Conservation (phyloP, 495 filamentous ascomycete species). For the Neurospora intermedia region DNA sequence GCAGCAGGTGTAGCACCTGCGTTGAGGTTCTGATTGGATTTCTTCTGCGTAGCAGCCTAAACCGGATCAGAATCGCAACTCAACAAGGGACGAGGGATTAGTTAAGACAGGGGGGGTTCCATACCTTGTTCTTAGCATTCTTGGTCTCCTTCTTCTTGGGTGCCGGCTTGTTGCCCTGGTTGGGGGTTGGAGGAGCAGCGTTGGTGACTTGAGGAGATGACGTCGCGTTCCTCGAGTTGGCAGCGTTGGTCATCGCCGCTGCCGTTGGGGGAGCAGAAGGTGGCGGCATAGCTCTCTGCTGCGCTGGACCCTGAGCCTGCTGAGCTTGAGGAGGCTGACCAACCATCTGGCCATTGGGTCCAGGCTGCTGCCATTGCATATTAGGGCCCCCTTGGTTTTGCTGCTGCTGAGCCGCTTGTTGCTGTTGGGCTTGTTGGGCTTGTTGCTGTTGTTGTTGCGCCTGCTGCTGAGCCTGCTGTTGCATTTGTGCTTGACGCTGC, state of each 20-base stretch:
- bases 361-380: slow-evolving; percentile 44
- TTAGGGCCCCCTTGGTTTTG: slow-evolving; percentile 23
- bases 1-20: slow-evolving; percentile 62
- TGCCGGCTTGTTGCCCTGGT: slow-evolving; percentile 62
- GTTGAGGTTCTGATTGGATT: slow-evolving; percentile 43
- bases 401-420: slow-evolving; percentile 26
- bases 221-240: slow-evolving; percentile 52
- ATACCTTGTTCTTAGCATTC: slow-evolving; percentile 65
- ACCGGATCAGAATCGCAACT: slow-evolving; percentile 19
- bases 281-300: slow-evolving; percentile 71
- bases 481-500: slow-evolving; percentile 17
- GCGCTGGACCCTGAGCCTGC: slow-evolving; percentile 55
- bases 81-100: slow-evolving; percentile 20
- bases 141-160: slow-evolving; percentile 80
- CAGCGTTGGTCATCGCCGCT: slow-evolving; percentile 33
- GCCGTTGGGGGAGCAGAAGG: slow-evolving; percentile 63
- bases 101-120: slow-evolving; percentile 23
- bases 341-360: slow-evolving; percentile 54
- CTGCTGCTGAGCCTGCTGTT: slow-evolving; percentile 27
- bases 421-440: slow-evolving; percentile 13
- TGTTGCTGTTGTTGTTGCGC: slow-evolving; percentile 9
- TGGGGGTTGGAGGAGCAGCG: slow-evolving; percentile 80
- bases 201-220: slow-evolving; percentile 66
- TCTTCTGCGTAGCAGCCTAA: slow-evolving; percentile 61
- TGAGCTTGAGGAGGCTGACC: slow-evolving; percentile 44